A percentile compares a stretch with the other conserved stretches of the same genome.
phyloP scores from a whole-genome alignment of 2,329 filamentous ascomycete species.

The Penicillium sumatraense region DNA sequence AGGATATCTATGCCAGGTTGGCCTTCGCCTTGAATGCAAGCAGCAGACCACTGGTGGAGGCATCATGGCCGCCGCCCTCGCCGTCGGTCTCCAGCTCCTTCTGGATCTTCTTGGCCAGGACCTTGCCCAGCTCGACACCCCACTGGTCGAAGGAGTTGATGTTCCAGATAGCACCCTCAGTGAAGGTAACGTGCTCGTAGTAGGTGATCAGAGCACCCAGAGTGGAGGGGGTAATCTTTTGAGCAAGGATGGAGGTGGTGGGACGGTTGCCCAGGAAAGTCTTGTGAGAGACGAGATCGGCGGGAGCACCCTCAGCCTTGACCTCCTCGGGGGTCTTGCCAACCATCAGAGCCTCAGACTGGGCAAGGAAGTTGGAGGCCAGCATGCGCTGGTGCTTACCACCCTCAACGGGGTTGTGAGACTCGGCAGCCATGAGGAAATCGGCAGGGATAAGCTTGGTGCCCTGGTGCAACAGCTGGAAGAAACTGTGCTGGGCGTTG shows the following conservation, averaged over 20 bases:
- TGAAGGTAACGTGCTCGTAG: slow-evolving; percentile 98
- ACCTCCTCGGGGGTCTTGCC: slow-evolving; percentile 55
- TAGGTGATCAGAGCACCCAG: slow-evolving; percentile 96
- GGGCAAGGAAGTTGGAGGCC: slow-evolving; percentile 56
- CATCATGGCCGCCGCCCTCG: slow-evolving; percentile 77
- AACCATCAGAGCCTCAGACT: slow-evolving; percentile 59
- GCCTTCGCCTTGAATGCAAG: slow-evolving; percentile 86
- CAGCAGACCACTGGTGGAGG: slow-evolving; percentile 86
- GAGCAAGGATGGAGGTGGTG: slow-evolving; percentile 91
- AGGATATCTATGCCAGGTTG: slow-evolving; percentile 42
- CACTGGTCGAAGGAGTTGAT: slow-evolving; percentile 99
- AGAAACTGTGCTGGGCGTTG: slow-evolving; percentile 99
- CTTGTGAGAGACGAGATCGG: slow-evolving; percentile 86
- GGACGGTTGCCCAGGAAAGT: slow-evolving; percentile 97
- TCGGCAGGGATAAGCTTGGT: slow-evolving; percentile 98
- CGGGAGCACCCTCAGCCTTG: slow-evolving; percentile 52
- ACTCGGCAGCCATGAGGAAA: slow-evolving; percentile 95
- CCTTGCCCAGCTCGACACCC: slow-evolving; percentile 98
- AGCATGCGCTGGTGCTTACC: slow-evolving; percentile 85
- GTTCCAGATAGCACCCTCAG: slow-evolving; percentile 97
- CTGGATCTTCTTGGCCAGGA: slow-evolving; percentile 89
- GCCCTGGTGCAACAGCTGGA: slow-evolving; percentile 98
- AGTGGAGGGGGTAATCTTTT: slow-evolving; percentile 91
- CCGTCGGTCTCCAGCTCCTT: slow-evolving; percentile 76
- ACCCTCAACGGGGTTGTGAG: slow-evolving; percentile 90